phyloP scores from a whole-genome alignment of 352 stramenopile genomes.

The Phytophthora constricta region DNA sequence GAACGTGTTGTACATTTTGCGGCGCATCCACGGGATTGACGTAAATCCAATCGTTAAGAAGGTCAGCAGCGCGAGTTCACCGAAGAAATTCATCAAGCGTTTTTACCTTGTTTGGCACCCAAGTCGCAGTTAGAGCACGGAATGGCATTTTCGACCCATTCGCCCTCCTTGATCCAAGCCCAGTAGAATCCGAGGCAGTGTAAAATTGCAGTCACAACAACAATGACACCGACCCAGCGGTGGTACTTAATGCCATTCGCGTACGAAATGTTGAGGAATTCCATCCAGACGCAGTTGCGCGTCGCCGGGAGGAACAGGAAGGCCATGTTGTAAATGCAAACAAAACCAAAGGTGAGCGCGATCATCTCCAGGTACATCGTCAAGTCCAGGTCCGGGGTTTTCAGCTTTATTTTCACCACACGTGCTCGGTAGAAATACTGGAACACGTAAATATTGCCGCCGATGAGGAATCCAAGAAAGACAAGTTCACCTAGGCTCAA shows the following conservation, averaged over 20 bases:
- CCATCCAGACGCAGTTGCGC: conserved; percentile 48
- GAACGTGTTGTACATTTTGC: conserved; percentile 38
- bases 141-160: conserved; percentile 18
- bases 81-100: conserved; percentile 49
- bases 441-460: conserved; percentile 43
- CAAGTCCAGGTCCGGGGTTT: conserved; percentile 1
- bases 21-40: conserved; percentile 31
- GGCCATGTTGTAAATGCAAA: conserved; percentile 40
- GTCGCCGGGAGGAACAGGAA: conserved; percentile 46
- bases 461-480: conserved; percentile 30
- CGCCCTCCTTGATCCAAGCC: conserved; percentile 15
- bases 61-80: conserved; percentile 33
- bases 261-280: conserved; percentile 50
- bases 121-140: conserved; percentile 43
- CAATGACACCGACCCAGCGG: conserved; percentile 37
- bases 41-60: conserved; percentile 35
- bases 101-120: conserved; percentile 10
- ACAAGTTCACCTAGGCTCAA: conserved; percentile 40
- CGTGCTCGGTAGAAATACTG: conserved; percentile 19
- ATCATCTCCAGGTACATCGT: conserved; percentile 23
- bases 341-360: conserved; percentile 26
- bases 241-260: conserved; percentile 48
- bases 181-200: conserved; percentile 31
- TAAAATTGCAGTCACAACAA: conserved; percentile 26
- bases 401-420: conserved; percentile 14